phyloP scores from a whole-genome alignment of 176 grass and related monocot species.

The Ananas comosus region DNA sequence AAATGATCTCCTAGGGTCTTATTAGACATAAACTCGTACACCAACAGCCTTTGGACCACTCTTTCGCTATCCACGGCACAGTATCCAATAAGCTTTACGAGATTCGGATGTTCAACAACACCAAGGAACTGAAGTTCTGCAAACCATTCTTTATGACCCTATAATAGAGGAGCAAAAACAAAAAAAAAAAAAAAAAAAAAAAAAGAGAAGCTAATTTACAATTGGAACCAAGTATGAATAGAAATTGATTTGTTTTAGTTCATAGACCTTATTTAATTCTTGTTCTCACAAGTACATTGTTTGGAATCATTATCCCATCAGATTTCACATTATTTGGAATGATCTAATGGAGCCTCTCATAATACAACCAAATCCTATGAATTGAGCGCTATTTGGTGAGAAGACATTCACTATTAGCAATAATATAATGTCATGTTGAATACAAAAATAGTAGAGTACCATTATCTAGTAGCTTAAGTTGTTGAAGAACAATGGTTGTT shows the following conservation, averaged over 20 bases:
- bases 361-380: no score
- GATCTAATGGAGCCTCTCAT: no score
- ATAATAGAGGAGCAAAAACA: neutral
- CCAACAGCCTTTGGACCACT: constrained; percentile 48
- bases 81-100: constrained; percentile 58
- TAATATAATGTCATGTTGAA: no score
- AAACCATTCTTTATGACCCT: constrained; percentile 74
- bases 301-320: no score
- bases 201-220: neutral
- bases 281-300: neutral
- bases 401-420: no score
- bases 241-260: neutral
- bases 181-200: neutral
- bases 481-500: no score
- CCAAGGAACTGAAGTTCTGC: constrained; percentile 60
- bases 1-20: constrained; percentile 67
- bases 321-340: no score
- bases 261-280: neutral
- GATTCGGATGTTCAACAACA: constrained; percentile 51
- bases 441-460: no score
- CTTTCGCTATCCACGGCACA: constrained; percentile 33
- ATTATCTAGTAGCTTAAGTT: no score
- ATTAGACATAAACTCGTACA: constrained; percentile 71
- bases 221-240: neutral
- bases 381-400: no score